Evolutionary conservation across 192 early-diverging fungal genomes (phyloP).

Genomic region (Coemansia asiatica): DNA sequence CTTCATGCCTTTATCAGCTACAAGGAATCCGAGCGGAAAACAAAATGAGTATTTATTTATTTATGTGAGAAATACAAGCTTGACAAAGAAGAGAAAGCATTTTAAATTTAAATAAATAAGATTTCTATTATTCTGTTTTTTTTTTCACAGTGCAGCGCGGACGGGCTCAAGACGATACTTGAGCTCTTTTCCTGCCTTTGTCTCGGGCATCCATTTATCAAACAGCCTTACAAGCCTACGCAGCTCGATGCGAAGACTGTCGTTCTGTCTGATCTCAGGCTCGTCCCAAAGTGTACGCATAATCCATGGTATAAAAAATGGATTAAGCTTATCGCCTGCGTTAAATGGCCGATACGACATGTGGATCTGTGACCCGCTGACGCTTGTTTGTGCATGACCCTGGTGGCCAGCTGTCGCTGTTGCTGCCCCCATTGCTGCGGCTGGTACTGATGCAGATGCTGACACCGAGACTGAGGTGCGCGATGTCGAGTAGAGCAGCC

Average conservation of each 20-base stretch:
- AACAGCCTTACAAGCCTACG: slow-evolving; percentile 66
- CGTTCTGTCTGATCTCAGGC: slow-evolving; percentile 57
- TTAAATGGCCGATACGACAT: slow-evolving; percentile 59
- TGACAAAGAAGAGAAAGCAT: too few relatives aligned
- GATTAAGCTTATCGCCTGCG: slow-evolving; percentile 74
- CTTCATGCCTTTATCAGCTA: slow-evolving; percentile 84
- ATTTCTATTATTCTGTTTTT: not conserved
- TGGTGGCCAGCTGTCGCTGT: slow-evolving; percentile 38
- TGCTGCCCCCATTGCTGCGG: slow-evolving; percentile 27
- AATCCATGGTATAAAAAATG: slow-evolving; percentile 92
- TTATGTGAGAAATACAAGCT: too few relatives aligned
- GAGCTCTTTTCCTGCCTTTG: slow-evolving; percentile 74
- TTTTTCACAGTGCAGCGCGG: slow-evolving; percentile 57
- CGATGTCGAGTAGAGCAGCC: slow-evolving; percentile 56
- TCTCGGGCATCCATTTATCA: slow-evolving; percentile 77
- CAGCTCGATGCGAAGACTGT: slow-evolving; percentile 64
- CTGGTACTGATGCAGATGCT: slow-evolving; percentile 13
- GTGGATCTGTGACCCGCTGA: slow-evolving; percentile 39
- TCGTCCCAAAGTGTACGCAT: slow-evolving; percentile 84
- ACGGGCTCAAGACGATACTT: slow-evolving; percentile 92
- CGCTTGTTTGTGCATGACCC: slow-evolving; percentile 13
- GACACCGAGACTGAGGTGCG: slow-evolving; percentile 12
- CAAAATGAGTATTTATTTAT: slow-evolving; percentile 11
- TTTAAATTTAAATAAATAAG: not conserved
- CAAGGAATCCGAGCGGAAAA: slow-evolving; percentile 73